phyloP scores from a whole-genome alignment of 805 yeast genomes.

The Metschnikowia bowlesiae region DNA sequence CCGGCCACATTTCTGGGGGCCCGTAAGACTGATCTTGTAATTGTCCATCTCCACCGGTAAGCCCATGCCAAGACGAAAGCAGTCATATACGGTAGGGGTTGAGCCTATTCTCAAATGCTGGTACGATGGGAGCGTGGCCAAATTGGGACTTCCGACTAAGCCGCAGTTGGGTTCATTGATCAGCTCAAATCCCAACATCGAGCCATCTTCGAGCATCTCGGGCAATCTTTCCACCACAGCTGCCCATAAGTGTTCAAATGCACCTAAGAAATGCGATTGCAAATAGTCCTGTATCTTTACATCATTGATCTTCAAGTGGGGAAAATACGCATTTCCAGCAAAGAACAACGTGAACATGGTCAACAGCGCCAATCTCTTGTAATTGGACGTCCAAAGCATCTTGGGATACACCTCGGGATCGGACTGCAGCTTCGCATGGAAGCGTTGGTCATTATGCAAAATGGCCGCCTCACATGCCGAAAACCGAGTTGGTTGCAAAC shows the following conservation, averaged over 20 bases:
- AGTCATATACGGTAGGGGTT: constrained; percentile 76
- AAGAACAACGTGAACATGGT: constrained; percentile 86
- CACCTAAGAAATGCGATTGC: constrained; percentile 56
- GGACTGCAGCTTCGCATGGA: constrained; percentile 29
- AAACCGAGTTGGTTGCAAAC: constrained; percentile 75
- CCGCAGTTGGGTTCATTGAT: constrained; percentile 86
- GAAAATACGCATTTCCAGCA: constrained; percentile 73
- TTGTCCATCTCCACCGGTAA: constrained; percentile 59
- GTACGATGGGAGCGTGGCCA: constrained; percentile 50
- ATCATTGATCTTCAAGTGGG: constrained; percentile 67
- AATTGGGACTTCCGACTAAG: constrained; percentile 56
- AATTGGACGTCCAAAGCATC: constrained; percentile 93
- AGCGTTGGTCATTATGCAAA: constrained; percentile 53
- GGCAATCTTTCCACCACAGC: constrained; percentile 24
- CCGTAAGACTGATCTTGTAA: constrained; percentile 68
- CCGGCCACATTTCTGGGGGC: constrained; percentile 65
- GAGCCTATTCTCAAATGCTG: constrained; percentile 74
- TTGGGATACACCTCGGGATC: constrained; percentile 55
- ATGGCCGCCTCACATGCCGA: constrained; percentile 73
- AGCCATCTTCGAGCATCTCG: constrained; percentile 37
- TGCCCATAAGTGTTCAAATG: constrained; percentile 42
- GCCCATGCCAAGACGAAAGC: constrained; percentile 78
- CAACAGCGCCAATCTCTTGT: constrained; percentile 65
- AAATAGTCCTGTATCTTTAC: constrained; percentile 73
- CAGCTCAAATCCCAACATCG: constrained; percentile 75